Evolutionary conservation across 306 rosid species (phyloP).

Genomic region (Quercus engelmannii): DNA sequence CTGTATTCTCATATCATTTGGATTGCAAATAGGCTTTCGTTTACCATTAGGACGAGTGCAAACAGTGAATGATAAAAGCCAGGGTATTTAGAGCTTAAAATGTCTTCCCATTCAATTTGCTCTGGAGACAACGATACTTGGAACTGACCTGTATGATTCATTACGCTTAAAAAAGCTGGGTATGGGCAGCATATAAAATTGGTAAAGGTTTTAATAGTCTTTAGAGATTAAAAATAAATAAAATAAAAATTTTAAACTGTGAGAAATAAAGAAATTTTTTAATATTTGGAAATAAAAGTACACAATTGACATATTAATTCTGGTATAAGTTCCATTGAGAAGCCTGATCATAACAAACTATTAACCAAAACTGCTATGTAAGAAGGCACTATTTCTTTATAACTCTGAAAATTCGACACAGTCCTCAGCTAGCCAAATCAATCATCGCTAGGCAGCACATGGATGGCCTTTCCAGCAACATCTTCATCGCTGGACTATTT

Average conservation of each 20-base stretch:
- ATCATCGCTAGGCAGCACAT: background rate
- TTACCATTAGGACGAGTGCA: too few relatives aligned
- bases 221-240: background rate
- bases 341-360: slow-evolving; percentile 12
- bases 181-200: too few relatives aligned
- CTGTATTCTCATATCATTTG: too few relatives aligned
- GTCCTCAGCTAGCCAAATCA: background rate
- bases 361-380: slow-evolving; percentile 21
- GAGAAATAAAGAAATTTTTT: background rate
- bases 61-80: too few relatives aligned
- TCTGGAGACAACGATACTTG: too few relatives aligned
- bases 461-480: slow-evolving; percentile 41
- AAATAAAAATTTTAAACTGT: background rate
- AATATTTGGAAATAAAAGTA: background rate
- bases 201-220: background rate
- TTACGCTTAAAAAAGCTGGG: too few relatives aligned
- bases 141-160: too few relatives aligned
- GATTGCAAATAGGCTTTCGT: too few relatives aligned
- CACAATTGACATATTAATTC: slow-evolving; percentile 10
- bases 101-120: too few relatives aligned
- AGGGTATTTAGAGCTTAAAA: too few relatives aligned
- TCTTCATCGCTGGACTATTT: slow-evolving; percentile 44
- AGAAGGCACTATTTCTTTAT: background rate
- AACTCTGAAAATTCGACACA: background rate
- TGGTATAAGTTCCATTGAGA: slow-evolving; percentile 3